Percentiles rank a stretch among this genome's conserved stretches.
phyloP scores from a whole-genome alignment of 2,329 filamentous ascomycete genomes.

The Bretziella fagacearum region DNA sequence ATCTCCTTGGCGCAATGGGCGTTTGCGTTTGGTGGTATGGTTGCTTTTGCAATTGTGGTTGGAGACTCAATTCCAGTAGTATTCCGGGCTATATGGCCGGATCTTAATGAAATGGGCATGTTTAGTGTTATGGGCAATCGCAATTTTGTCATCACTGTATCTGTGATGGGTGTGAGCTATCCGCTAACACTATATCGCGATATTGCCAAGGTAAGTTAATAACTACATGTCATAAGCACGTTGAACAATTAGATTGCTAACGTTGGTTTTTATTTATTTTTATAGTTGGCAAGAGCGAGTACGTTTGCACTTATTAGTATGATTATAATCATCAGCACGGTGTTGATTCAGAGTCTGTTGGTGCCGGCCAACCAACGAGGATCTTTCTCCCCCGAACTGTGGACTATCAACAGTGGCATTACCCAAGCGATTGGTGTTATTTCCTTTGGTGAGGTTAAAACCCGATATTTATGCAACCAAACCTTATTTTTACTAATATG shows the following conservation, averaged over 20 bases:
- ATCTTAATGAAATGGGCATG: constrained; percentile 52
- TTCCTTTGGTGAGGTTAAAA: constrained; percentile 57
- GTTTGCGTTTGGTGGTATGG: constrained; percentile 97
- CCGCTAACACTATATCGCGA: constrained; percentile 88
- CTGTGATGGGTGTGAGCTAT: constrained; percentile 71
- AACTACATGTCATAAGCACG: no score
- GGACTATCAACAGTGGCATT: constrained; percentile 72
- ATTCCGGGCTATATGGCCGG: constrained; percentile 64
- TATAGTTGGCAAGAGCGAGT: constrained; percentile 82
- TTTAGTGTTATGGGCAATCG: constrained; percentile 70
- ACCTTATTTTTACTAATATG: background rate
- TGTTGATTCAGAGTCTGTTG: constrained; percentile 65
- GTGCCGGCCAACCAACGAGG: constrained; percentile 59
- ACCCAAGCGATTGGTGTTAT: constrained; percentile 97
- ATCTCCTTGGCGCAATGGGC: constrained; percentile 88
- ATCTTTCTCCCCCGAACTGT: constrained; percentile 47
- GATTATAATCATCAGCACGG: constrained; percentile 72
- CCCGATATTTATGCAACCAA: background rate
- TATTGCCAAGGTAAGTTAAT: constrained; percentile 66
- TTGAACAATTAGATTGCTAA: constrained; percentile 5
- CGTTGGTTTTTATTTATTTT: background rate
- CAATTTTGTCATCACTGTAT: constrained; percentile 70
- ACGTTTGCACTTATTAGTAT: constrained; percentile 87
- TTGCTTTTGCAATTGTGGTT: constrained; percentile 94
- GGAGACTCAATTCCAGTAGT: constrained; percentile 94